These are phyloP conservation scores for Penicillium vulpinum DNA, from an alignment of 2,329 filamentous ascomycete species.

Conservation along the genomic window DNA sequence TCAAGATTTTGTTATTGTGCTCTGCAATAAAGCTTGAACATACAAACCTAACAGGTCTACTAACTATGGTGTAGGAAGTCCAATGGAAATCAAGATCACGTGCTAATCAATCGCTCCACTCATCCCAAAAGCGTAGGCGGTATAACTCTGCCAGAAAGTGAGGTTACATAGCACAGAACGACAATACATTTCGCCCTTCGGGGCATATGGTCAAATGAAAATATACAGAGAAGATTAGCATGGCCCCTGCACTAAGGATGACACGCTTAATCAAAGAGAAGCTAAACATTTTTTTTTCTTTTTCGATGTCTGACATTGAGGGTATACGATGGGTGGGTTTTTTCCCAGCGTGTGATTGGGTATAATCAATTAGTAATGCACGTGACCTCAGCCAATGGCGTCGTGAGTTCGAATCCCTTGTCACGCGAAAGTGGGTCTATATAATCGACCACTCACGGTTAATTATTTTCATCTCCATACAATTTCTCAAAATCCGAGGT, in stretches of 20 bases:
- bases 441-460: neutral
- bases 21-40: neutral
- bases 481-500: neutral
- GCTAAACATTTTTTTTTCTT: neutral
- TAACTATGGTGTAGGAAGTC: neutral
- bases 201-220: slow-evolving; percentile 64
- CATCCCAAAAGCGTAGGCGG: neutral
- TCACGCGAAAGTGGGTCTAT: neutral
- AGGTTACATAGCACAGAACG: neutral
- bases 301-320: neutral
- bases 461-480: neutral
- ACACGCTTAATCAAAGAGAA: slow-evolving; percentile 1
- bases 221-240: slow-evolving; percentile 78
- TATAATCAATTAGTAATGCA: neutral
- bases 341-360: neutral
- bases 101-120: neutral
- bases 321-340: neutral
- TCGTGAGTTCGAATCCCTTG: neutral
- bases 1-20: neutral
- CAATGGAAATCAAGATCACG: neutral
- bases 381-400: neutral
- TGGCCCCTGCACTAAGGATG: slow-evolving; percentile 90
- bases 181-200: slow-evolving; percentile 14
- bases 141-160: neutral
- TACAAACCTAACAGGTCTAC: neutral